Conservation (phyloP, 208 protist genomes). For the Leishmania braziliensis region DNA sequence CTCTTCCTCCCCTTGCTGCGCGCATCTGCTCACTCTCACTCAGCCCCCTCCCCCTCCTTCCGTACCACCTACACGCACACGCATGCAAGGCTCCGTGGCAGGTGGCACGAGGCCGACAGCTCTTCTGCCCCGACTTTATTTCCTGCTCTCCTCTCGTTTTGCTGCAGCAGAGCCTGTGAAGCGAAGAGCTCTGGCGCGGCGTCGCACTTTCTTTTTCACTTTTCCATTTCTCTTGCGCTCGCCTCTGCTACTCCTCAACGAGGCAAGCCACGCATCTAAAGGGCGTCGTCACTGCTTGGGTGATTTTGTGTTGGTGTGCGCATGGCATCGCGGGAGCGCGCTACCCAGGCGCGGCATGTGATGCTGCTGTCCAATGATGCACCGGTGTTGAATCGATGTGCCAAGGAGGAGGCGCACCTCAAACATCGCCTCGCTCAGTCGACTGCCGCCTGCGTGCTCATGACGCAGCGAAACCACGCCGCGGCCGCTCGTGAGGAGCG, state of each 20-base stretch:
- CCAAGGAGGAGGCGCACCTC: conserved; percentile 30
- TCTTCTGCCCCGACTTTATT: not conserved
- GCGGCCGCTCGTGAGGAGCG: conserved; percentile 26
- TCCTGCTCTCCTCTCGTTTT: not conserved
- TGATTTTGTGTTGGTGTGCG: not conserved
- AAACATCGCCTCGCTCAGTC: conserved; percentile 31
- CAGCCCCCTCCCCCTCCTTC: not conserved
- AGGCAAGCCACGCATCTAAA: not conserved
- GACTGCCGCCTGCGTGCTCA: conserved; percentile 18
- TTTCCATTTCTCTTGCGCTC: not conserved
- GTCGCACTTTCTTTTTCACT: not conserved
- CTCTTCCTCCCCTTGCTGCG: not conserved
- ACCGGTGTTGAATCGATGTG: conserved; percentile 45
- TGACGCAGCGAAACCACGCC: conserved; percentile 19
- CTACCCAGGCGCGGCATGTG: conserved; percentile 31
- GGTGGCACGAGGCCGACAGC: not conserved
- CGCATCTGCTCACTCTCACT: not conserved
- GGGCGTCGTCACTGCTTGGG: not conserved
- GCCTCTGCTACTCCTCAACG: not conserved
- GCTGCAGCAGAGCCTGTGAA: not conserved
- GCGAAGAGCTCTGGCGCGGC: not conserved
- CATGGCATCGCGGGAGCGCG: conserved; percentile 26
- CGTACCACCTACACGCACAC: not conserved
- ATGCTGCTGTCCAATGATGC: conserved; percentile 36
- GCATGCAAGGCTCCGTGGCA: not conserved